Evolutionary conservation across 2,329 filamentous ascomycete genomes (phyloP), one percentile per base, ranked within the genome.

Genomic region (Eutypa lata): DNA sequence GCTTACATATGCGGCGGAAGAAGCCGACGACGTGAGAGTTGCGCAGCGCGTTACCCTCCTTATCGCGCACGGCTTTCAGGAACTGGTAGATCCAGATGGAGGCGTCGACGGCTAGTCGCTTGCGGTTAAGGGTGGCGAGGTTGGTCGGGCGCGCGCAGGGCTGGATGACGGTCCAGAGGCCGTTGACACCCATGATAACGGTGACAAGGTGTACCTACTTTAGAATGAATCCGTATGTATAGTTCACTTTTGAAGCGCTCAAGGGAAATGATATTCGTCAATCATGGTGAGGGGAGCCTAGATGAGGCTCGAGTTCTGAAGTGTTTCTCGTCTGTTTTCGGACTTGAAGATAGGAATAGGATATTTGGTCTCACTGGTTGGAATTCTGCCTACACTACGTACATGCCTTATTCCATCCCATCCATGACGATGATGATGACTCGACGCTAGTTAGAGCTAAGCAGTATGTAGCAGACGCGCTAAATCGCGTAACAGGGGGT

Each of bases 21-120:
- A 99, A 99, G 38, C 95, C 94, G 43, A 99, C 90, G 35, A 99
- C 84, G 67, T 99, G 94, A 28, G 90, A 93, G 75, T 97, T 99
- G 58, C 92, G 90, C 49, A 99, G 79, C 1, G 94, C 94, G 67
- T 99, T 96, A 50, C 94, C 94, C 73, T 99, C 94, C 67, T 97
- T 97, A 74, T 99, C 94, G 64, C 94, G 92, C 11, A 99, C 94
- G 10, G 95, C 94, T 76, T 99, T 99, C 64, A 99, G 84, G 67
- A 99, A 99, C 68, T 99, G 94, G 78, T 99, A 99, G 64, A 99
- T 97, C 94, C 94, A 99, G 69, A 99, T 99, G 13, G 92, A 97
- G 53, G 95, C 94, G 74, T 99, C 94, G 61, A 99, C 91, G 46
- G 94, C 95, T 48, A 99, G 88, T 16, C 94, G 91, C 74, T 96